phyloP scores from a whole-genome alignment of 306 rosid genomes.

The Oxytropis ochrocephala region DNA sequence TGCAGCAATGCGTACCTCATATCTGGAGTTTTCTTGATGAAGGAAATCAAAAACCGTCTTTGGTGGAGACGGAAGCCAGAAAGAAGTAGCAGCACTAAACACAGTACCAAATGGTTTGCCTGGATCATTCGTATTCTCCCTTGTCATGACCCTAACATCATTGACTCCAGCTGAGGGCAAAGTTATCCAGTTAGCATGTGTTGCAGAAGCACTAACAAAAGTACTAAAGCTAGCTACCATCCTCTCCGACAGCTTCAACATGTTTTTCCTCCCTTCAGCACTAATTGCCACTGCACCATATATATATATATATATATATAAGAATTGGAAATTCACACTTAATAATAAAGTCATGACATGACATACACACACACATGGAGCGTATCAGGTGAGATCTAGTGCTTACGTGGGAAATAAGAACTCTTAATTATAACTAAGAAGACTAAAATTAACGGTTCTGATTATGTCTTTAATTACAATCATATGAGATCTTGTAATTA shows the following conservation, averaged over 20 bases:
- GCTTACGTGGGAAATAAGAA: too few species aligned
- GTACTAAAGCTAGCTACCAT: constrained; percentile 76
- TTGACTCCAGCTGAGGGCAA: constrained; percentile 54
- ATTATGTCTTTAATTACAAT: too few species aligned
- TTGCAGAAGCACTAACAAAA: constrained; percentile 73
- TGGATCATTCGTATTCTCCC: constrained; percentile 70
- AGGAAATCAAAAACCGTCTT: constrained; percentile 62
- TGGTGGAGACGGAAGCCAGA: constrained; percentile 70
- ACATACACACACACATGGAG: too few species aligned
- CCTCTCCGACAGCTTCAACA: constrained; percentile 79
- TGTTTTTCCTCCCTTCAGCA: constrained; percentile 71
- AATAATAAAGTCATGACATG: too few species aligned
- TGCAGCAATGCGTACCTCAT: constrained; percentile 34
- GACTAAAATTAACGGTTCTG: too few species aligned
- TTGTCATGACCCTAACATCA: constrained; percentile 77
- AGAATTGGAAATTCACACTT: too few species aligned
- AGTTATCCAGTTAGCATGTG: constrained; percentile 73
- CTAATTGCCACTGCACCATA: constrained; percentile 63
- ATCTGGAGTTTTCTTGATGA: constrained; percentile 49
- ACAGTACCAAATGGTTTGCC: constrained; percentile 68
- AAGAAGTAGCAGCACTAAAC: constrained; percentile 71
- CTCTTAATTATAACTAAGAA: too few species aligned
- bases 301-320: too few species aligned
- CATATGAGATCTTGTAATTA: too few species aligned
- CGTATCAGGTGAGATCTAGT: too few species aligned